phyloP scores from a whole-genome alignment of 306 rosid genomes.

The Biancaea sappan region DNA sequence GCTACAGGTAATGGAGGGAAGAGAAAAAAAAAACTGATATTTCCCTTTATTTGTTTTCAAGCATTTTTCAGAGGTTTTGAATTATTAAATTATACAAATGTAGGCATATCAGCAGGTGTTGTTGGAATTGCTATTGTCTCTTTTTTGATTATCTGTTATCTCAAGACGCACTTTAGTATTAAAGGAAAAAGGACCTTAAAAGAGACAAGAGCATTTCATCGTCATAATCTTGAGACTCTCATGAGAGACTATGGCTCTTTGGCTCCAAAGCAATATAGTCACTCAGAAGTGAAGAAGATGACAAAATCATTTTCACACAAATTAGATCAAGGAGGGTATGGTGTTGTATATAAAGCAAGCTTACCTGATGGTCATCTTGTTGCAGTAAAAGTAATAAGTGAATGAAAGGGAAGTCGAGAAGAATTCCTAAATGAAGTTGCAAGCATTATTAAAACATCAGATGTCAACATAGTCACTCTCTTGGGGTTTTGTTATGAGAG shows the following conservation, averaged over 20 bases:
- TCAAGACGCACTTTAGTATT: background rate
- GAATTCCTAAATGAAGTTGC: background rate
- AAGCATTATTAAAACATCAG: background rate
- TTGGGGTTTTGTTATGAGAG: constrained; percentile 25
- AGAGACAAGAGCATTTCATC: background rate
- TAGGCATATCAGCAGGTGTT: background rate
- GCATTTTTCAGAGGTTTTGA: too few species aligned
- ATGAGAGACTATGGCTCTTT: constrained; percentile 5
- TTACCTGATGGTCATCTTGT: constrained; percentile 39
- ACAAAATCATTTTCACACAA: constrained; percentile 36
- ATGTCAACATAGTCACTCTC: background rate
- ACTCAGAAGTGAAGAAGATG: constrained; percentile 30
- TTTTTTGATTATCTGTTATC: background rate
- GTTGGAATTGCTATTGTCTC: too few species aligned
- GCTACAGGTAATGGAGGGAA: too few species aligned
- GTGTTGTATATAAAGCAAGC: constrained; percentile 45
- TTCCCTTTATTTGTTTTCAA: background rate
- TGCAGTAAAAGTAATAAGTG: constrained; percentile 39
- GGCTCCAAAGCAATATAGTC: constrained; percentile 30
- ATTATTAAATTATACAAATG: background rate
- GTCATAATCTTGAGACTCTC: constrained; percentile 1
- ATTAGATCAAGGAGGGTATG: constrained; percentile 50
- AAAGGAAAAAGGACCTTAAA: too few species aligned
- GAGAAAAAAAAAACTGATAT: too few species aligned
- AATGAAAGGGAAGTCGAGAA: background rate